Conservation (phyloP, 176 grass and related monocot species). For the Carex littledalei region DNA sequence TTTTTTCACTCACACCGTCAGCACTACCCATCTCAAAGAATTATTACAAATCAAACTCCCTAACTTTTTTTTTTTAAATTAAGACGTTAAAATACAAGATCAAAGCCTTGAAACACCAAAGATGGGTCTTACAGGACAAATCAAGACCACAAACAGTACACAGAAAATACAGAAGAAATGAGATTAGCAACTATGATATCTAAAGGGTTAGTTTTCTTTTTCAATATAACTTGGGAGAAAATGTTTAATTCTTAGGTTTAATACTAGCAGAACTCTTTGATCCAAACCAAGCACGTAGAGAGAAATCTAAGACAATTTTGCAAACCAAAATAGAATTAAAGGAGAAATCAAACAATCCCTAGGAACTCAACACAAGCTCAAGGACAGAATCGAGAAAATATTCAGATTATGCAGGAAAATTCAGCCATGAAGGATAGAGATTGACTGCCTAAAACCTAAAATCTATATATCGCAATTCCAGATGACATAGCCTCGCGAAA, state of each 20-base stretch:
- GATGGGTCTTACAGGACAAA: neutral
- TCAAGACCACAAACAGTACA: neutral
- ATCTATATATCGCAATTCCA: neutral
- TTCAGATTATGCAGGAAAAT: neutral
- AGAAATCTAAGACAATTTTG: neutral
- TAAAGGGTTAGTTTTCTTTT: neutral
- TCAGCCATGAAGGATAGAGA: neutral
- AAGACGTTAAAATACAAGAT: neutral
- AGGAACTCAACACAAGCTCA: neutral
- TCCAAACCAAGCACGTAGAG: neutral
- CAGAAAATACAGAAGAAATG: neutral
- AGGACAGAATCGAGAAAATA: neutral
- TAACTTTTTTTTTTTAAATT: neutral
- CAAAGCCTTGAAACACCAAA: neutral
- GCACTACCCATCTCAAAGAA: conserved; percentile 32
- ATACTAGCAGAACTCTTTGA: neutral
- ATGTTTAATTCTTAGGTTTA: neutral
- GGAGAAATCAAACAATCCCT: neutral
- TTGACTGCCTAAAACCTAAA: neutral
- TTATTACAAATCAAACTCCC: neutral
- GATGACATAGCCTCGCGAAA: neutral
- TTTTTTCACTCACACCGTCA: conserved; percentile 14
- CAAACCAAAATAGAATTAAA: neutral
- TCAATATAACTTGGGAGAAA: neutral
- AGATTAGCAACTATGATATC: neutral